These are phyloP conservation scores for Coniochaeta prunicola DNA, from an alignment of 2,329 filamentous ascomycete species.

Conservation along the genomic window DNA sequence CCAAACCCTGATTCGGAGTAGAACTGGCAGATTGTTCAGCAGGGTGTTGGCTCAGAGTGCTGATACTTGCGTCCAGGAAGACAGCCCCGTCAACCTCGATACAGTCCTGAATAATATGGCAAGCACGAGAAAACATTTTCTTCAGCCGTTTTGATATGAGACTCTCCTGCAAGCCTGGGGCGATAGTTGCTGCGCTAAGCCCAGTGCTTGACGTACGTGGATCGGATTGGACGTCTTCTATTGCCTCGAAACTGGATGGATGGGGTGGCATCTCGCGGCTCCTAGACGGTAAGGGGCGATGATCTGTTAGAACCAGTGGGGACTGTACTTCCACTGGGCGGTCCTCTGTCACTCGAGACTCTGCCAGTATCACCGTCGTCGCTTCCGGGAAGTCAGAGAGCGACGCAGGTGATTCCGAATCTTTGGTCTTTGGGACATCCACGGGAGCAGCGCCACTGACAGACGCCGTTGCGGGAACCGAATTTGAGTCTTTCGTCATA, in stretches of 20 bases:
- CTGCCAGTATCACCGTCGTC: neutral
- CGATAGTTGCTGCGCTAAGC: neutral
- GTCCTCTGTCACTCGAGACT: neutral
- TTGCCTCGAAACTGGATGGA: neutral
- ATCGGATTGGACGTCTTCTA: neutral
- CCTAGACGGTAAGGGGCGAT: neutral
- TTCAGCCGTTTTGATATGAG: neutral
- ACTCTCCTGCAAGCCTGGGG: neutral
- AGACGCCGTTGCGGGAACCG: neutral
- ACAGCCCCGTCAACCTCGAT: slow-evolving; percentile 29
- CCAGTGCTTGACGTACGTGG: neutral
- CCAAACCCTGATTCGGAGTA: neutral
- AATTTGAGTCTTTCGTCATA: neutral
- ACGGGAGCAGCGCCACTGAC: no score
- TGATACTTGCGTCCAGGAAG: slow-evolving; percentile 20
- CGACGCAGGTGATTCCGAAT: neutral
- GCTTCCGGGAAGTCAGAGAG: neutral
- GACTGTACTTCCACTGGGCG: neutral
- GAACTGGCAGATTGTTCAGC: slow-evolving; percentile 12
- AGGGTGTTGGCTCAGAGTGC: neutral
- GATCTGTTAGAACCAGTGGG: neutral
- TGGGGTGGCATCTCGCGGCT: neutral
- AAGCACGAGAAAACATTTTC: neutral
- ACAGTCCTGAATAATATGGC: slow-evolving; percentile 27
- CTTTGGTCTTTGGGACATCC: neutral